Conservation (phyloP, 257 asterid species). For the Lavandula angustifolia region DNA sequence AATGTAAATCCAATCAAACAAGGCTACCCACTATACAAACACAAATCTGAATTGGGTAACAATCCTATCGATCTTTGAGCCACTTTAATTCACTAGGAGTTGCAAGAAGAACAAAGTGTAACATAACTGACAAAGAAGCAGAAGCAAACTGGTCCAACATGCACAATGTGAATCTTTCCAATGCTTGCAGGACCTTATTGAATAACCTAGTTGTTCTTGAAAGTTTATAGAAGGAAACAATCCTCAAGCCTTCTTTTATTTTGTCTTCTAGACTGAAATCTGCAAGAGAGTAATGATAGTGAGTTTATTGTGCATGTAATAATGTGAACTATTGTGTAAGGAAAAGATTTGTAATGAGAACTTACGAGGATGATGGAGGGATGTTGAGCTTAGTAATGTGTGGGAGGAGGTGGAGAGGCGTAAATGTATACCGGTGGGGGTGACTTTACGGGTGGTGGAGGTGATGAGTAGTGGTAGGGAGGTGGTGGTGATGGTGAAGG, state of each 20-base stretch:
- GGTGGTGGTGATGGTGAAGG: conserved; percentile 37
- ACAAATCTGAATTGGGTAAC: conserved; percentile 8
- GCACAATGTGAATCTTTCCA: conserved; percentile 22
- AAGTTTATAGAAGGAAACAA: conserved; percentile 10
- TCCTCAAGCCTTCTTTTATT: conserved; percentile 42
- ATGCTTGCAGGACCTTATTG: conserved; percentile 43
- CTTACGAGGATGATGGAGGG: conserved; percentile 43
- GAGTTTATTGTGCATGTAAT: neutral
- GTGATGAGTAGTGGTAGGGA: conserved; percentile 43
- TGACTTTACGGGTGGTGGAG: conserved; percentile 56
- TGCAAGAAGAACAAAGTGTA: conserved; percentile 31
- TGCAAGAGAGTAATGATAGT: conserved; percentile 28
- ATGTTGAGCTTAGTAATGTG: conserved; percentile 33
- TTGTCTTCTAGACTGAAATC: conserved; percentile 29
- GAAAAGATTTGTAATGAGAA: neutral
- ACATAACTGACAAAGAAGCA: conserved; percentile 27
- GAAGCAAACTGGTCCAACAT: conserved; percentile 43
- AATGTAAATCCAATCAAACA: conserved; percentile 40
- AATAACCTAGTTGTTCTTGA: conserved; percentile 23
- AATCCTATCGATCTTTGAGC: conserved; percentile 29
- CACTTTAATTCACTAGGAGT: conserved; percentile 29
- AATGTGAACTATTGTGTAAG: neutral
- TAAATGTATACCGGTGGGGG: conserved; percentile 46
- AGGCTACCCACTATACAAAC: conserved; percentile 31
- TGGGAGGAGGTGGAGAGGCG: conserved; percentile 56